Base-by-base conservation (phyloP, 2,329 filamentous ascomycete genomes). In the Aspergillus sp. region DNA sequence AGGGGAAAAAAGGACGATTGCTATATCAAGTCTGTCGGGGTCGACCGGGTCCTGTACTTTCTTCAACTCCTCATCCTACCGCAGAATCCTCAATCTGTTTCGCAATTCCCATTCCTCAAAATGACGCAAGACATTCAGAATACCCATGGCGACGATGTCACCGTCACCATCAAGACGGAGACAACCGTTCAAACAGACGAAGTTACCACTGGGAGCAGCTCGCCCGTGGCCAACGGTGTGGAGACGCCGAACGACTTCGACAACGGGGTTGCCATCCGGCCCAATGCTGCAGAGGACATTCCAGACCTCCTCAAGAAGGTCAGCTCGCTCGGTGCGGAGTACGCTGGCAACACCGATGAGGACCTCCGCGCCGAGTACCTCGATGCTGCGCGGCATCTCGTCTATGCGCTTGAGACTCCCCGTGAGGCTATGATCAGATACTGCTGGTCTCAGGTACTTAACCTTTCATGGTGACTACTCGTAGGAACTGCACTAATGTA, bases 341-440 rank as follows among this genome's bases (percentile, higher is more conserved):
- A 58, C n/a, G 30, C 51, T 12, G 22, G 19, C 1, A 40, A 50
- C 19, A 34, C 50, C 4, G 57, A 61, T 15, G 59, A 61, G 22
- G 46, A 59, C 6, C 53, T 47, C 12, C 61, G 64, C 2, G 40
- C 53, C 13, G 60, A 58, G 5, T 51, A 68, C 4, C 45, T 68
- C 7, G 57, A 64, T 44, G 45, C 64, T 1, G 59, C 63, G 5
- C 59, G 63, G 7, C 49, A 62, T 5, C 54, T 69, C 40, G 59
- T 63, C 1, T 57, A 61, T 37, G 73, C 62, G 54, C 66, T 73
- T 12, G 79, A 82, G 61, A 80, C 77, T 0, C 80, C 80, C 0
- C 71, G 79, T 6, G 80, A 82, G 66, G 77, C 78, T 0, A 80
- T 81, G 71, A 72, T 81, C 53, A 71, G 76, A 54, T 77, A 81